phyloP scores from a whole-genome alignment of 139 green algal genomes.

The Deuterostichococcus epilithicus region DNA sequence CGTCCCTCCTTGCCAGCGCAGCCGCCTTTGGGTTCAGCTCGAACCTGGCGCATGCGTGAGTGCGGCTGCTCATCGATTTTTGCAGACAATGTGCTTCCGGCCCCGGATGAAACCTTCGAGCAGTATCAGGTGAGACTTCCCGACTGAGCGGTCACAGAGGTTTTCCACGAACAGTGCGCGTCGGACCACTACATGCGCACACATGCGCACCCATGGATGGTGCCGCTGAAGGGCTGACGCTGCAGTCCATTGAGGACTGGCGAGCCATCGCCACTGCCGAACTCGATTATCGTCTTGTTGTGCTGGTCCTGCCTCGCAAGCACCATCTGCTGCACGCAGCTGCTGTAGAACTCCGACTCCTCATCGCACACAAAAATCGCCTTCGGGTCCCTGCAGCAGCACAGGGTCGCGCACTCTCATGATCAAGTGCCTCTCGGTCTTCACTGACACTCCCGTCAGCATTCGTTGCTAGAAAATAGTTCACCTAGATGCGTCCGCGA shows the following conservation, averaged over 20 bases:
- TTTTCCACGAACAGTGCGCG: too few relatives aligned
- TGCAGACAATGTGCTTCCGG: neutral
- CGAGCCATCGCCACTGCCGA: constrained; percentile 44
- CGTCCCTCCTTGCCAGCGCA: constrained; percentile 10
- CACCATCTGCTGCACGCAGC: constrained; percentile 37
- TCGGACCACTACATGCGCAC: neutral
- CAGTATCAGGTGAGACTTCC: too few relatives aligned
- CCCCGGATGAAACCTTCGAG: too few relatives aligned
- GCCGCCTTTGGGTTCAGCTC: constrained; percentile 44
- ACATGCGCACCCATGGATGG: constrained; percentile 5
- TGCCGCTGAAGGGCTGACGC: neutral
- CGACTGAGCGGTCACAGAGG: too few relatives aligned
- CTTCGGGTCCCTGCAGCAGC: neutral
- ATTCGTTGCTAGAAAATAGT: too few relatives aligned
- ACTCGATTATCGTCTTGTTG: constrained; percentile 29
- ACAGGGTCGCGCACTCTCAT: too few relatives aligned
- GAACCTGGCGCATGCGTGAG: constrained; percentile 33
- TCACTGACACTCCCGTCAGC: too few relatives aligned
- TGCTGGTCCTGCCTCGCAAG: neutral
- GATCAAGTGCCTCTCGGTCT: too few relatives aligned
- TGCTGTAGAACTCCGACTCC: constrained; percentile 43
- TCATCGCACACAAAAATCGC: constrained; percentile 46
- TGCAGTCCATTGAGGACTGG: constrained; percentile 34
- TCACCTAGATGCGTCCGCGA: too few relatives aligned
- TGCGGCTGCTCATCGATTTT: too few relatives aligned